A percentile compares a stretch with the other conserved stretches of the same genome.
Evolutionary conservation across 2,329 filamentous ascomycete species (phyloP).

Genomic region (Colletotrichum liaoningense): DNA sequence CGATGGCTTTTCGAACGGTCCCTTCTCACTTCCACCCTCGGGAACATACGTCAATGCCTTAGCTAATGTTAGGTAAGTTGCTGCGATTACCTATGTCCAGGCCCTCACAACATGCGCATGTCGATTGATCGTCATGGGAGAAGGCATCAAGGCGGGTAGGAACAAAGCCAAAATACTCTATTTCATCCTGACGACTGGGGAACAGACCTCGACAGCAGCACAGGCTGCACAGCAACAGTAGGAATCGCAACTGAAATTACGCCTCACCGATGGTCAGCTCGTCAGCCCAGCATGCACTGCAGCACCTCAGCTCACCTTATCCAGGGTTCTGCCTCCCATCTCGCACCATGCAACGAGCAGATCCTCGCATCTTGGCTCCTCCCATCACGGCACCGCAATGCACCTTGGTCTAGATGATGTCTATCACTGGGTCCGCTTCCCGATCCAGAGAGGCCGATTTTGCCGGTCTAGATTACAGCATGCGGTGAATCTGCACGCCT

Average conservation of each 20-base stretch:
- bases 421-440: slow-evolving; percentile 29
- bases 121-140: background rate
- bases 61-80: background rate
- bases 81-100: background rate
- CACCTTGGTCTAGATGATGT: background rate
- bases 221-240: background rate
- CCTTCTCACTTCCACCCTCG: background rate
- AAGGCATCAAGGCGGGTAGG: background rate
- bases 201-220: background rate
- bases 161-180: background rate
- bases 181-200: background rate
- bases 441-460: slow-evolving; percentile 10
- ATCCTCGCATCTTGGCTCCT: slow-evolving; percentile 18
- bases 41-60: background rate
- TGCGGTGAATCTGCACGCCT: background rate
- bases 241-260: background rate
- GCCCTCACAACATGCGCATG: background rate
- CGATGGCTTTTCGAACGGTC: background rate
- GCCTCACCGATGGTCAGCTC: background rate
- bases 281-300: background rate
- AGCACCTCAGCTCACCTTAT: background rate
- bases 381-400: background rate
- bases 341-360: slow-evolving; percentile 12
- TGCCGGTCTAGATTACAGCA: slow-evolving; percentile 3
- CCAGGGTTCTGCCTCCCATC: background rate